A percentile compares a stretch with the other conserved stretches of the same genome.
Evolutionary conservation across 106 monocot genomes (phyloP).

Genomic region (Gastrodia elata): DNA sequence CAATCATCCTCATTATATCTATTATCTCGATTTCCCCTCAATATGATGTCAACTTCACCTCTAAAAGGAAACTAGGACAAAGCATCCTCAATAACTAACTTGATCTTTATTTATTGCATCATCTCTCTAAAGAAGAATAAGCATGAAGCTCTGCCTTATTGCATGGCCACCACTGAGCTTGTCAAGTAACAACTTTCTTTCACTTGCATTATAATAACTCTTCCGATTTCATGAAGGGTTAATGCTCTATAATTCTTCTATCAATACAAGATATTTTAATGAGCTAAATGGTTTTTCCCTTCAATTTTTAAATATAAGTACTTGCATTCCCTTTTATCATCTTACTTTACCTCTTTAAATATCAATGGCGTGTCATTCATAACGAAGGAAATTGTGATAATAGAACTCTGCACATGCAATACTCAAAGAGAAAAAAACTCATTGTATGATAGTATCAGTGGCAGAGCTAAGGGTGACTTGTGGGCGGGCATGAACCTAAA

Average conservation of each 20-base stretch:
- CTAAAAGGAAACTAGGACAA: not conserved
- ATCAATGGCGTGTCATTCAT: not conserved
- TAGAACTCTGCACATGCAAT: not conserved
- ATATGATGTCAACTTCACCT: not conserved
- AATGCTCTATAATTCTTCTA: not conserved
- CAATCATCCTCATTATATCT: not conserved
- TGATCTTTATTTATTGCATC: not conserved
- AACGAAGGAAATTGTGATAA: not conserved
- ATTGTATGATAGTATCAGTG: not conserved
- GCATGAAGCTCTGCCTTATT: not conserved
- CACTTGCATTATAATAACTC: not conserved
- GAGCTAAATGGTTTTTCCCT: not conserved
- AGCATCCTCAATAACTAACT: not conserved
- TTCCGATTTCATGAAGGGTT: not conserved
- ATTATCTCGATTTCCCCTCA: not conserved
- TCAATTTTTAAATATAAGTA: not conserved
- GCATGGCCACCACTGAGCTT: not conserved
- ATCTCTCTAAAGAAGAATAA: not conserved
- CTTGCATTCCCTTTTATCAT: not conserved
- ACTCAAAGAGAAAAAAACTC: not conserved
- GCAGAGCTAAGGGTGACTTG: too few relatives aligned
- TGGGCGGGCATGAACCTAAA: too few relatives aligned
- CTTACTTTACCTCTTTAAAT: not conserved
- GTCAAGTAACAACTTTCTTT: not conserved
- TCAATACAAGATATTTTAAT: not conserved